Percentiles rank a stretch among this genome's conserved stretches.
Evolutionary conservation across 148 eudicot genomes (phyloP).

Genomic region (Silene uniflora): DNA sequence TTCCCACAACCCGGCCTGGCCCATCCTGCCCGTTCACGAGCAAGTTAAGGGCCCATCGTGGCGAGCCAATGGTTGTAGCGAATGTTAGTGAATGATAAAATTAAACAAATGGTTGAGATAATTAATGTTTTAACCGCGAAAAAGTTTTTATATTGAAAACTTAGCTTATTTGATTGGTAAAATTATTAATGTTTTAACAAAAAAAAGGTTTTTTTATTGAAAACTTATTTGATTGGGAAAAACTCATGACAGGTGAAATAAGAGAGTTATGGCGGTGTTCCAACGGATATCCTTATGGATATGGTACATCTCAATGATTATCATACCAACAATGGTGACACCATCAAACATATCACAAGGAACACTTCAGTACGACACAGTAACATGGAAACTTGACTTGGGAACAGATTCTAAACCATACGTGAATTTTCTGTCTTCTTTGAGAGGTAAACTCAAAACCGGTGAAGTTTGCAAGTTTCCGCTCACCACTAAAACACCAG

Average conservation of each 20-base stretch:
- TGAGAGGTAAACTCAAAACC: background rate
- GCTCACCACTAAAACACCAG: background rate
- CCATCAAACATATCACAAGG: background rate
- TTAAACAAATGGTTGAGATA: too few species aligned
- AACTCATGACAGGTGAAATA: background rate
- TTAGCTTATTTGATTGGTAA: too few species aligned
- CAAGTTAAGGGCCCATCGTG: too few species aligned
- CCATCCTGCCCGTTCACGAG: too few species aligned
- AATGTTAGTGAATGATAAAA: too few species aligned
- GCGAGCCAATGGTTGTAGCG: too few species aligned
- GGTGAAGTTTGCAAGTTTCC: slow-evolving; percentile 1
- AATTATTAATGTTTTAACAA: too few species aligned
- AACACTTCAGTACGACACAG: background rate
- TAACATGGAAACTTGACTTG: background rate
- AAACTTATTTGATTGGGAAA: too few species aligned
- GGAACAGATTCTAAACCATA: background rate
- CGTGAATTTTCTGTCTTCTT: background rate
- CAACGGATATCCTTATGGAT: background rate
- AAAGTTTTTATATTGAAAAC: too few species aligned
- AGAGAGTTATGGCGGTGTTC: background rate
- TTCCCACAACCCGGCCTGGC: too few species aligned
- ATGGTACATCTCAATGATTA: background rate
- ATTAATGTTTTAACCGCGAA: too few species aligned
- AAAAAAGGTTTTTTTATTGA: too few species aligned
- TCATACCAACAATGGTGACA: background rate